Percentiles rank a stretch among this genome's conserved stretches.
phyloP scores from a whole-genome alignment of 2,329 filamentous ascomycete species.

The Cercospora beticola region DNA sequence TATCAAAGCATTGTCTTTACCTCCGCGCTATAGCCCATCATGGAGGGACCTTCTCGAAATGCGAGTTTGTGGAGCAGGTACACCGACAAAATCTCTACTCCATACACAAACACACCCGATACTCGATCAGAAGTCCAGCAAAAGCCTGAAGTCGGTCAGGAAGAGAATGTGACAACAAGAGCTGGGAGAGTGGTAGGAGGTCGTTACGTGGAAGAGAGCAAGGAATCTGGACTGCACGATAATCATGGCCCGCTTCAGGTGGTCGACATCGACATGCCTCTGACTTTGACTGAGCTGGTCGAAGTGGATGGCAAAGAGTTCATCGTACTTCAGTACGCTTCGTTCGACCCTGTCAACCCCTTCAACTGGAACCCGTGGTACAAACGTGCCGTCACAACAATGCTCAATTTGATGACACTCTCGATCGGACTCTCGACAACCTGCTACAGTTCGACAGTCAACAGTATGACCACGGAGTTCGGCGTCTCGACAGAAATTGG shows the following conservation, averaged over 20 bases:
- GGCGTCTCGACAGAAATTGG: slow-evolving; percentile 46
- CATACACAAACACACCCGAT: slow-evolving; percentile 27
- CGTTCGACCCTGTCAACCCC: slow-evolving; percentile 51
- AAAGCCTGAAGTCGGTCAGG: slow-evolving; percentile 8
- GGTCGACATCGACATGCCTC: slow-evolving; percentile 51
- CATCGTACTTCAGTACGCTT: slow-evolving; percentile 49
- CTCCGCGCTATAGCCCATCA: background rate
- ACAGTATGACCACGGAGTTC: slow-evolving; percentile 48
- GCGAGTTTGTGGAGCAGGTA: slow-evolving; percentile 26
- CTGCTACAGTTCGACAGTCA: slow-evolving; percentile 53
- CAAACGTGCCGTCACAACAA: slow-evolving; percentile 49
- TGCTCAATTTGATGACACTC: slow-evolving; percentile 54
- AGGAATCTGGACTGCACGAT: slow-evolving; percentile 33
- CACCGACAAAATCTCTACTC: slow-evolving; percentile 25
- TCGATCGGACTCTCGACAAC: slow-evolving; percentile 58
- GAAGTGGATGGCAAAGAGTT: slow-evolving; percentile 47
- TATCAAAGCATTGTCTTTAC: background rate
- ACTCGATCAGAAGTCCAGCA: slow-evolving; percentile 24
- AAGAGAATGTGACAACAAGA: slow-evolving; percentile 23
- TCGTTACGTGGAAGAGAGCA: slow-evolving; percentile 39
- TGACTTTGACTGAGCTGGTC: slow-evolving; percentile 48
- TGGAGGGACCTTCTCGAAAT: slow-evolving; percentile 26
- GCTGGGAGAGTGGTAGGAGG: slow-evolving; percentile 44
- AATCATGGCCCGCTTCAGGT: slow-evolving; percentile 43
- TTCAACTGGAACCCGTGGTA: slow-evolving; percentile 51